Evolutionary conservation across 2,329 filamentous ascomycete genomes (phyloP), one percentile per base, ranked within the genome.

Genomic region (Aspergillus sp.): DNA sequence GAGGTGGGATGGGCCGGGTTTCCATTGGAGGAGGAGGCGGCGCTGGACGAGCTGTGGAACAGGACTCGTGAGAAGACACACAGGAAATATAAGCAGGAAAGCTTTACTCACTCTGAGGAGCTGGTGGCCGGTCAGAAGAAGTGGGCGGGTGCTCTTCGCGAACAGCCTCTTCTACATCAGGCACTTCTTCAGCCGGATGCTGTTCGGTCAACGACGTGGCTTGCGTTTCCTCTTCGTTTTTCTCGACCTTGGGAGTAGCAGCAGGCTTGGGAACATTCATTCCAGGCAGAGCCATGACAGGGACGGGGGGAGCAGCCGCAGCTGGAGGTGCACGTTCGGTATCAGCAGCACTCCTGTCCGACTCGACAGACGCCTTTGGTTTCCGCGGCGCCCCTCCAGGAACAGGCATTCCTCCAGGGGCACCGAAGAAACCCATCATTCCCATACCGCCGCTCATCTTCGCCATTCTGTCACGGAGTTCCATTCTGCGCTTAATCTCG

Each of bases 371-470:
- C 26, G 77, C 60, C 62, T 78, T 80, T 35, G 79, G 76, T 64
- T 82, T 83, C 59, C 77, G 77, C 46, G 75, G 42, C 40, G 52
- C 55, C 32, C 53, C 50, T 49, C 65, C 59, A 59, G 65, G 55
- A 68, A 73, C 74, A 53, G 80, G 76, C 74, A 87, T 81, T 26
- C 70, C 84, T 35, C 81, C 82, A 33, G 86, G 84, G 17, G 82
- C 82, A 16, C 89, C 90, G 70, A 95, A 95, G 85, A 97, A 94
- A 63, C 90, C 90, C 68, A 90, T 85, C 87, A 97, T 95, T 44
- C 90, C 90, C 90, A 96, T 96, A 19, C 93, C 93, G 50, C 93
- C 93, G 61, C 93, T 95, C 88, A 99, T 94, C 75, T 96, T 96
- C 43, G 94, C 94, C 90, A 99, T 99, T 62, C 94, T 85, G 56